Base-by-base conservation (phyloP, 2,329 filamentous ascomycete species). In the Daldinia sp. region DNA sequence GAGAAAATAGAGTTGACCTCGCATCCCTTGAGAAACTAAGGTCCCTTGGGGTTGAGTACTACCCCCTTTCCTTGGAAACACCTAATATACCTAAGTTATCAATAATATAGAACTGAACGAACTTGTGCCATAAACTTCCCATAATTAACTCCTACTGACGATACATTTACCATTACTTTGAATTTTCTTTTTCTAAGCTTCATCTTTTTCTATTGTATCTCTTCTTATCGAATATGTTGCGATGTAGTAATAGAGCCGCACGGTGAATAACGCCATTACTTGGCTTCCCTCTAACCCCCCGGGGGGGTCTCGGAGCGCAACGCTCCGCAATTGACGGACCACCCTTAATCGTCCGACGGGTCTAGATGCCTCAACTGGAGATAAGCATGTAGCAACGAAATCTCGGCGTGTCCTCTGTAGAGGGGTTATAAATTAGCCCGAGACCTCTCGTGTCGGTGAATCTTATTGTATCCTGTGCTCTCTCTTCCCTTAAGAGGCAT, bases 251-350 rank as follows among this genome's bases (percentile, higher is more conserved):
- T 10, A 18, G 56, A 62, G 41, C 62, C 57, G 56, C 53, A 62
- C 46, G 23, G 23, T 26, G 23, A 28, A 23, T 54, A 46, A 18
- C 33, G 33, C 57, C 55, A 53, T 60, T 18, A 30, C 15, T 18
- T 1, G 3, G 23, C 48, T 54, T 65, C 65, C 30, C 54, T 28
- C 9, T 66, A 58, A 23, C 63, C 63, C 26, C 57, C 23, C 53
- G n/a, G 13, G 20, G 20, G 20, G 59, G 42, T 12, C 42, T 57
- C 69, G 69, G 69, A 69, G 28, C 30, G 57, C 46, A 23, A 67
- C 37, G 18, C 55, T 71, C 69, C 69, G 69, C 58, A 39, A 55
- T 60, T 63, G 54, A 37, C 58, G 58, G 44, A 35, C 39, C 41
- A 63, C 51, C 28, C 4, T 51, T 26, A n/a, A 33, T 51, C 15